Conservation (phyloP, 2,329 filamentous ascomycete genomes). For the Paraconiothyrium sp. region DNA sequence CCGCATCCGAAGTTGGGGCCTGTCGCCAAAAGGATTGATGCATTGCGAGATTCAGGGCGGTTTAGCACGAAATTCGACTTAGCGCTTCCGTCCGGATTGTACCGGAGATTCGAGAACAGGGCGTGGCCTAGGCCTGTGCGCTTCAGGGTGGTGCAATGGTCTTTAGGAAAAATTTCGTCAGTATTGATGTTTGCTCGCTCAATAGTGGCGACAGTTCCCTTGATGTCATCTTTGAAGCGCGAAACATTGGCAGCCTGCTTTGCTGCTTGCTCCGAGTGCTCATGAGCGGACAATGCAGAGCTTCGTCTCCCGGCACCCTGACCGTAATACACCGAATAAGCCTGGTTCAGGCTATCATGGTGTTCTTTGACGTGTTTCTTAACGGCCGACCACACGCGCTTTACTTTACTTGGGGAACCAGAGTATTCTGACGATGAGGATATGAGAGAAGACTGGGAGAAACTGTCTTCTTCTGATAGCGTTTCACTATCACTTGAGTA, state of each 20-base stretch:
- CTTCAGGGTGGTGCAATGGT: constrained; percentile 99
- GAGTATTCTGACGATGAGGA: constrained; percentile 49
- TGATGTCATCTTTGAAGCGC: constrained; percentile 81
- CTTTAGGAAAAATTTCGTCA: constrained; percentile 98
- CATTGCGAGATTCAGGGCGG: constrained; percentile 80
- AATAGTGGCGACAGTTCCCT: constrained; percentile 86
- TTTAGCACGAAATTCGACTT: constrained; percentile 89
- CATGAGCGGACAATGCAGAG: constrained; percentile 59
- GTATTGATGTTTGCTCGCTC: constrained; percentile 94
- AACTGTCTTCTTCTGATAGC: not conserved
- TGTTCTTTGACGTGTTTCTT: constrained; percentile 55
- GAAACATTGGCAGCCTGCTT: constrained; percentile 75
- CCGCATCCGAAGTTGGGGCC: constrained; percentile 97
- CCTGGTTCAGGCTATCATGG: constrained; percentile 59
- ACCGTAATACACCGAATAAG: constrained; percentile 54
- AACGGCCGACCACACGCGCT: constrained; percentile 1
- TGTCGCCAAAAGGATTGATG: constrained; percentile 91
- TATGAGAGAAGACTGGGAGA: not conserved
- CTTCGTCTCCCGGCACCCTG: not conserved
- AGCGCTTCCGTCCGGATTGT: constrained; percentile 68
- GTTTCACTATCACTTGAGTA: constrained; percentile 6
- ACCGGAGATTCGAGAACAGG: constrained; percentile 86
- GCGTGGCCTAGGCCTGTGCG: constrained; percentile 90
- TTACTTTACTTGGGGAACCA: constrained; percentile 63
- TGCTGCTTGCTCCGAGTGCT: constrained; percentile 71